Evolutionary conservation across 2,329 filamentous ascomycete species (phyloP).

Genomic region (Periconia sp.): DNA sequence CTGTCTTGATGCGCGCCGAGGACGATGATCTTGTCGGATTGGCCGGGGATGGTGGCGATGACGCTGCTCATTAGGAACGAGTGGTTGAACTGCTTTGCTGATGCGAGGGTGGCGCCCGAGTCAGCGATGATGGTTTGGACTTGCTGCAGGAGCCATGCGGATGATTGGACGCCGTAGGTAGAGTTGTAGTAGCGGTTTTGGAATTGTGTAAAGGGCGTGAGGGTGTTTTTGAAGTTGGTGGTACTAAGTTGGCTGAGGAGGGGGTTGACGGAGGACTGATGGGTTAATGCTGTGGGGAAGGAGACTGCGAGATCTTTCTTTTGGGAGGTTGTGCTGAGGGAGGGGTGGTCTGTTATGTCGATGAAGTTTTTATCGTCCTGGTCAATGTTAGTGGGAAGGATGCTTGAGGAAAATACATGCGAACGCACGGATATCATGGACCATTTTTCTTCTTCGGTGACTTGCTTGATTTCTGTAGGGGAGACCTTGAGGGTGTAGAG

Average conservation of each 20-base stretch:
- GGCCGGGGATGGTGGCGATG: conserved; percentile 86
- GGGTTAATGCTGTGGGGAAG: conserved; percentile 19
- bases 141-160: conserved; percentile 79
- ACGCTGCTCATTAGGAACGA: conserved; percentile 86
- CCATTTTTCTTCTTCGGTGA: conserved; percentile 93
- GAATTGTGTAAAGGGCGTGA: conserved; percentile 25
- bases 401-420: neutral
- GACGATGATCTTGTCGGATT: conserved; percentile 80
- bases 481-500: conserved; percentile 77
- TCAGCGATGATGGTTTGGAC: conserved; percentile 72
- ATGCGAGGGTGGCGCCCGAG: conserved; percentile 73
- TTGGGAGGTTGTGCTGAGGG: conserved; percentile 14
- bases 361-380: conserved; percentile 32
- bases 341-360: conserved; percentile 29
- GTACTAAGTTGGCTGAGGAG: conserved; percentile 26
- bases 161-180: conserved; percentile 72
- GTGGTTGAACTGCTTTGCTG: conserved; percentile 75
- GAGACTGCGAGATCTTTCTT: conserved; percentile 11
- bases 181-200: conserved; percentile 32
- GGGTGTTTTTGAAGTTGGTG: conserved; percentile 22
- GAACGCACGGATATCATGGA: conserved; percentile 73
- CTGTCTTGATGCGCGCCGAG: conserved; percentile 93
- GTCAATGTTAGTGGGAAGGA: neutral
- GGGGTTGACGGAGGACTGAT: conserved; percentile 18
- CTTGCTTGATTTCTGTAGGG: conserved; percentile 78